phyloP scores from a whole-genome alignment of 164 flowering plant genomes.

The Stephania yunnanensis region DNA sequence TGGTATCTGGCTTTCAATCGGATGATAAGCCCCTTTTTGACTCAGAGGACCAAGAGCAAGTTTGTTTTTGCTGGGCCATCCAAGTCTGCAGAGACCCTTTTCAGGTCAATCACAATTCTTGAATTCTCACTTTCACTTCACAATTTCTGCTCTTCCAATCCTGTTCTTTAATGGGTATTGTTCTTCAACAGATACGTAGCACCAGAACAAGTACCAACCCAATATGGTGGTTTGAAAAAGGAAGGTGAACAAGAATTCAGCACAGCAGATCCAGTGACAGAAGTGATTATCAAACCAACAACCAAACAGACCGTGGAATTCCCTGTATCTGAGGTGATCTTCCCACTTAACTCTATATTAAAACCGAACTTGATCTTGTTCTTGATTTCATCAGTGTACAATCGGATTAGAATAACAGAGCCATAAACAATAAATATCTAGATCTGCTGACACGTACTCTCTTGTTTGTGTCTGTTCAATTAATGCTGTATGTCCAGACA shows the following conservation, averaged over 20 bases:
- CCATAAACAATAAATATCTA: neutral
- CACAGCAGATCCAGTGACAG: constrained; percentile 51
- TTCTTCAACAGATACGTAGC: constrained; percentile 55
- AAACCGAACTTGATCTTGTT: too few species aligned
- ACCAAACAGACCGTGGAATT: constrained; percentile 60
- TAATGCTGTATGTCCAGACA: constrained; percentile 29
- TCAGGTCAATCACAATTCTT: constrained; percentile 49
- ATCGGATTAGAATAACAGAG: neutral
- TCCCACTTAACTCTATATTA: neutral
- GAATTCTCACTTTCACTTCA: neutral
- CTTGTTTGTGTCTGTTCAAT: neutral
- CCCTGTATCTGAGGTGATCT: constrained; percentile 60
- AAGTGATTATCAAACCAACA: constrained; percentile 64
- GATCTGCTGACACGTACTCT: neutral
- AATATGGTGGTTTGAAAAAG: constrained; percentile 70
- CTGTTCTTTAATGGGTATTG: neutral
- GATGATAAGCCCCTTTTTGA: constrained; percentile 79
- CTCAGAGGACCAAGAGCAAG: constrained; percentile 97
- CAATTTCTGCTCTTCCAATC: neutral
- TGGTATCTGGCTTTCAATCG: constrained; percentile 78
- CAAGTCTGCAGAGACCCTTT: constrained; percentile 79
- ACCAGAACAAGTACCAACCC: constrained; percentile 83
- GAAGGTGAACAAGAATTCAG: constrained; percentile 64
- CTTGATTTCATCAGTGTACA: neutral
- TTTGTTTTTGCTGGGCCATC: constrained; percentile 84